These are phyloP conservation scores for Penicillium sp. DNA, from an alignment of 2,329 filamentous ascomycete species.

Conservation along the genomic window DNA sequence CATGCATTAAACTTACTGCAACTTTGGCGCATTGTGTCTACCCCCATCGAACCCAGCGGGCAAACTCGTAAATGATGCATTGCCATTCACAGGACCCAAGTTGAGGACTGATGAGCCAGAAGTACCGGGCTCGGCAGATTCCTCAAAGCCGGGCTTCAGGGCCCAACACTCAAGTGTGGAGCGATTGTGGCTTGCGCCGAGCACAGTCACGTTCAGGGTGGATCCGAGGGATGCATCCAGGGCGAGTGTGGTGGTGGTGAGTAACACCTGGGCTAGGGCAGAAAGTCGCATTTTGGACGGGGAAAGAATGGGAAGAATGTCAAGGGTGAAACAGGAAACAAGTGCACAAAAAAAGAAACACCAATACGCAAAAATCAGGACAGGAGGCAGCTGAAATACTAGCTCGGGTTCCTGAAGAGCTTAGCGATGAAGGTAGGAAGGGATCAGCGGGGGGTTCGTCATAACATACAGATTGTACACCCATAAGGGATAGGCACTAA, in stretches of 20 bases:
- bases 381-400: not conserved
- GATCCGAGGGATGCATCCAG: slow-evolving; percentile 7
- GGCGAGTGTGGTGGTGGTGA: slow-evolving; percentile 10
- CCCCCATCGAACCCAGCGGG: slow-evolving; percentile 44
- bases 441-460: not conserved
- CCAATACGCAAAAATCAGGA: not conserved
- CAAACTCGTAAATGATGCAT: slow-evolving; percentile 41
- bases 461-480: not conserved
- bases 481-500: not conserved
- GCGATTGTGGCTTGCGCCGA: slow-evolving; percentile 38
- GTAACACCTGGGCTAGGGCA: slow-evolving; percentile 12
- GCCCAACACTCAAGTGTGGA: slow-evolving; percentile 53
- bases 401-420: not conserved
- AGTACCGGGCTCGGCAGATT: slow-evolving; percentile 35
- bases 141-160: slow-evolving; percentile 39
- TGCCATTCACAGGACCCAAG: slow-evolving; percentile 36
- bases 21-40: slow-evolving; percentile 45
- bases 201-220: slow-evolving; percentile 47
- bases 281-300: slow-evolving; percentile 14
- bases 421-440: not conserved
- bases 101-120: slow-evolving; percentile 32
- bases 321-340: not conserved
- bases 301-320: not conserved
- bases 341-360: not conserved
- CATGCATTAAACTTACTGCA: slow-evolving; percentile 39